Percentiles rank a stretch among this genome's conserved stretches.
These are phyloP conservation scores for Podospora pseudocomata DNA, from an alignment of 495 filamentous ascomycete species.

Conservation along the genomic window DNA sequence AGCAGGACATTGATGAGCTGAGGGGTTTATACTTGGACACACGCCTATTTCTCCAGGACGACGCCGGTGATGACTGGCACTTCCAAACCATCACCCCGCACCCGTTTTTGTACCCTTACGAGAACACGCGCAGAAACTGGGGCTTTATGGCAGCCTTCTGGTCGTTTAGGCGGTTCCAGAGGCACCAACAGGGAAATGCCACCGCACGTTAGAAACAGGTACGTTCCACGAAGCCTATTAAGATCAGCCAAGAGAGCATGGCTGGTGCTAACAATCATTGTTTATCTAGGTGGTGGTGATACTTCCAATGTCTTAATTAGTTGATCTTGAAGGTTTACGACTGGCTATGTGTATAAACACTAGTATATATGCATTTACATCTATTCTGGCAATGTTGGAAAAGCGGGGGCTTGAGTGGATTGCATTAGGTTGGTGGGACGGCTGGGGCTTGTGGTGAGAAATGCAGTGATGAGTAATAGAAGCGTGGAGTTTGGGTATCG, in stretches of 20 bases:
- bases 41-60: not conserved
- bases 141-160: not conserved
- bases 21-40: not conserved
- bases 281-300: not conserved
- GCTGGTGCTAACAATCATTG: not conserved
- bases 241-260: not conserved
- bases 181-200: not conserved
- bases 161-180: not conserved
- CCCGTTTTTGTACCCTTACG: not conserved
- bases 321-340: not conserved
- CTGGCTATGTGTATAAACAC: not conserved
- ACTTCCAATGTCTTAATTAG: not conserved
- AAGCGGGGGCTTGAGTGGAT: no score
- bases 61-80: not conserved
- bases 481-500: not conserved
- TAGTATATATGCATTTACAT: not conserved
- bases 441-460: not conserved
- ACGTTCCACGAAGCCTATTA: not conserved
- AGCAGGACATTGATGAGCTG: not conserved
- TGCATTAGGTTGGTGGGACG: not conserved
- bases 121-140: not conserved
- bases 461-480: not conserved
- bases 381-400: not conserved
- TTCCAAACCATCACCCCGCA: not conserved
- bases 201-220: not conserved